Evolutionary conservation across 805 yeast species (phyloP), one percentile per base, ranked within the genome.

Genomic region (Monosporozyma unispora): DNA sequence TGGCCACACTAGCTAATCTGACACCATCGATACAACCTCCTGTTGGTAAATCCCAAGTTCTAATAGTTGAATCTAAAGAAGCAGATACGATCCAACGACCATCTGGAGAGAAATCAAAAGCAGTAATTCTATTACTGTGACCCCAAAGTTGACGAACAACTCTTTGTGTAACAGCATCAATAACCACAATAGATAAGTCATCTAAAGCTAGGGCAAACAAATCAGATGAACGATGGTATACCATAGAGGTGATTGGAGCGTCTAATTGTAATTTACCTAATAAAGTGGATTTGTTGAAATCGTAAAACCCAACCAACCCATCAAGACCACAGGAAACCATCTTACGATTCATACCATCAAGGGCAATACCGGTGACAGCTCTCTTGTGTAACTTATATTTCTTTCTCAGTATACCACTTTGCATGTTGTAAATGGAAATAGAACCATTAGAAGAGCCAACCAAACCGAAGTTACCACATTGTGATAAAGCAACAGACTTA

Each of bases 21-120:
- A 91, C 81, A 54, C 96, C 97, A 70, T 93, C 99, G 50, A 93
- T 88, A 67, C 98, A 91, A 1, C 90, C 87, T 45, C 99, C 98
- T 1, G 96, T 85, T 40, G 98, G 98, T 52, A 93, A 76, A 66
- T 93, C 98, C 98, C 98, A 93, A 0, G 96, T 88, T 60, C 99
- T 79, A 45, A 93, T 73, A 0, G 98, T 89, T 2, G 87, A 76
- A 63, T 93, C 99, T 52, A 89, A 72, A 0, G 89, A 77, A 1
- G 87, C 81, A 22, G 93, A 80, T 8, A 93, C 81, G 33, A 93
- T 70, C 97, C 98, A 93, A 64, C 97, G 80, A 33, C 97, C 98
- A 64, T 90, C 91, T 4, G 96, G 95, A 3, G 95, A 82, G 62
- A 93, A 91, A 64, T 87, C 97, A 64, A 91, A 67, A 0, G 87